These are phyloP conservation scores for Leucaena leucocephala DNA, from an alignment of 306 rosid species.

Conservation along the genomic window DNA sequence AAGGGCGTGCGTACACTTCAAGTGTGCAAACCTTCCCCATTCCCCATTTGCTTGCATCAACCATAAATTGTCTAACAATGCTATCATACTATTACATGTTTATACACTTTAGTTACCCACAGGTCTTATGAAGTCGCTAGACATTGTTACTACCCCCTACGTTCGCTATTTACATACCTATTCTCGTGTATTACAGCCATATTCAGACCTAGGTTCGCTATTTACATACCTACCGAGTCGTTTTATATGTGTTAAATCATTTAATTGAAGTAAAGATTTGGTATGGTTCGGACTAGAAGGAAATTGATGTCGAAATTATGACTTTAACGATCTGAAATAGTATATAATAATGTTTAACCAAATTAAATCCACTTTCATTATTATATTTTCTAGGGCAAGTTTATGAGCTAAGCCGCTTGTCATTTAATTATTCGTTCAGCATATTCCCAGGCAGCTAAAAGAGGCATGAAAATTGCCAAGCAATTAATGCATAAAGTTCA, in stretches of 20 bases:
- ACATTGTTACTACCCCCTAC: neutral
- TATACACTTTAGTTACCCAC: neutral
- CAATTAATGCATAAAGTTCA: neutral
- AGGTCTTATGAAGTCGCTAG: neutral
- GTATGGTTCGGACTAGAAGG: neutral
- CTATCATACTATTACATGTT: neutral
- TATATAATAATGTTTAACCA: neutral
- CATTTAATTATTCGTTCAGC: constrained; percentile 6
- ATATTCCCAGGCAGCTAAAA: neutral
- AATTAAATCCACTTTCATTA: neutral
- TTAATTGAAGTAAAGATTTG: neutral
- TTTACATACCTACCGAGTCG: neutral
- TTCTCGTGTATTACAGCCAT: neutral
- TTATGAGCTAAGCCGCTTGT: neutral
- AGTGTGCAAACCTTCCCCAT: neutral
- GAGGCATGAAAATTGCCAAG: neutral
- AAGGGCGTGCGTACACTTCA: neutral
- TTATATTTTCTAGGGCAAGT: neutral
- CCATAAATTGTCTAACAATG: neutral
- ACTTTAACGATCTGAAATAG: neutral
- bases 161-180: neutral
- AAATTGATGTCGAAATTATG: neutral
- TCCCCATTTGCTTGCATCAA: neutral
- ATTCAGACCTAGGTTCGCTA: neutral
- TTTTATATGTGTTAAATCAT: neutral